Percentiles rank a stretch among this genome's conserved stretches.
Evolutionary conservation across 2,329 filamentous ascomycete species (phyloP).

Genomic region (Bimuria novae-zelandiae): DNA sequence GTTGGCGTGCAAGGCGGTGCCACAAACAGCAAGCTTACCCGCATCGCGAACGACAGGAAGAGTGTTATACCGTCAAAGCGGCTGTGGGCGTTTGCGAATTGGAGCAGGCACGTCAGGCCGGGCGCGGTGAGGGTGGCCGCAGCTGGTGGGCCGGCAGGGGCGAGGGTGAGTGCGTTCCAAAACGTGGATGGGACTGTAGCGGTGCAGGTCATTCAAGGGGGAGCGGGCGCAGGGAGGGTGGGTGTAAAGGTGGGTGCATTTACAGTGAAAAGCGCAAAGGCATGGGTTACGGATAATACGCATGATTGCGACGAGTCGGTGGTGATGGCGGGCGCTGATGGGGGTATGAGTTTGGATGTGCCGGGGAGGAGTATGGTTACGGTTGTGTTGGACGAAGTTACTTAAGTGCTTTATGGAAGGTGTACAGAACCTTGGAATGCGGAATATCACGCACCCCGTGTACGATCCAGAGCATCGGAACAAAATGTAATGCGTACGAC

Average conservation of each 20-base stretch:
- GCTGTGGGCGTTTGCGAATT: conserved; percentile 51
- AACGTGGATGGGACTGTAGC: conserved; percentile 40
- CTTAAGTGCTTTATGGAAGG: too few relatives aligned
- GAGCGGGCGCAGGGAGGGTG: conserved; percentile 17
- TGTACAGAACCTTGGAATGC: too few relatives aligned
- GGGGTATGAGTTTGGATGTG: conserved; percentile 27
- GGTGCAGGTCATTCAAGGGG: conserved; percentile 46
- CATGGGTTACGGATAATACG: conserved; percentile 47
- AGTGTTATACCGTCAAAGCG: conserved; percentile 40
- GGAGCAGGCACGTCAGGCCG: conserved; percentile 45
- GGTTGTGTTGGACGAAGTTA: conserved; percentile 31
- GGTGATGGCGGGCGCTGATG: conserved; percentile 21
- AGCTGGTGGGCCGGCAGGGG: conserved; percentile 31
- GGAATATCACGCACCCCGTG: too few relatives aligned
- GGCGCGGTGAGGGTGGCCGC: conserved; percentile 45
- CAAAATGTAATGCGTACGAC: too few relatives aligned
- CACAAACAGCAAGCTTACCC: conserved; percentile 43
- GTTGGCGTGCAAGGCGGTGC: conserved; percentile 51
- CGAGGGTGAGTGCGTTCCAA: conserved; percentile 41
- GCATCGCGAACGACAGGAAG: conserved; percentile 42
- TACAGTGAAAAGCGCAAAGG: conserved; percentile 29
- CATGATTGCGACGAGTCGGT: conserved; percentile 26
- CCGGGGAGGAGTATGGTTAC: conserved; percentile 35
- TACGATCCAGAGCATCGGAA: too few relatives aligned
- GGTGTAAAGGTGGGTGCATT: conserved; percentile 36